Conservation (phyloP, 805 yeast genomes). For the Wickerhamia fluorescens region DNA sequence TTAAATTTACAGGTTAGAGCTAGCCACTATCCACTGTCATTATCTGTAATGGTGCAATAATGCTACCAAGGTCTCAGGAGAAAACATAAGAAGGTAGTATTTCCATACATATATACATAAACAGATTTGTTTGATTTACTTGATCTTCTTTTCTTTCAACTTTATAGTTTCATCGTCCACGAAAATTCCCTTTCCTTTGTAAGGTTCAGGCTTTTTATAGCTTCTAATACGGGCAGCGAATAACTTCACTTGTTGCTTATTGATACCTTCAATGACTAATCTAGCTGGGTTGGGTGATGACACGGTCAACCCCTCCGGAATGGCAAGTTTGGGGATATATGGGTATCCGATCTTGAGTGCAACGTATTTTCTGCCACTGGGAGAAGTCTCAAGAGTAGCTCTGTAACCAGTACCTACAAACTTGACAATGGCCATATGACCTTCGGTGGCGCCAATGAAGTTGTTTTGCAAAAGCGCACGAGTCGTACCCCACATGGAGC, state of each 20-base stretch:
- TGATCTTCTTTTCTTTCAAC: slow-evolving; percentile 88
- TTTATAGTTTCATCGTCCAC: slow-evolving; percentile 86
- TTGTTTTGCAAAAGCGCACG: slow-evolving; percentile 73
- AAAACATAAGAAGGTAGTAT: no score
- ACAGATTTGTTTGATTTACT: slow-evolving; percentile 36
- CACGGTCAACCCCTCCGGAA: slow-evolving; percentile 75
- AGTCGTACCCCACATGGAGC: slow-evolving; percentile 92
- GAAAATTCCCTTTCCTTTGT: slow-evolving; percentile 96
- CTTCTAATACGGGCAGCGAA: slow-evolving; percentile 86
- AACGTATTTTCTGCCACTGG: slow-evolving; percentile 46
- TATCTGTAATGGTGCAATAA: no score
- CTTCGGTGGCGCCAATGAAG: slow-evolving; percentile 85
- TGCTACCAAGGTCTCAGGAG: no score
- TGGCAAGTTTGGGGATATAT: slow-evolving; percentile 62
- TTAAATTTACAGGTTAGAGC: no score
- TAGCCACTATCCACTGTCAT: no score
- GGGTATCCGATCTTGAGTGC: slow-evolving; percentile 85
- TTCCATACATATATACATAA: neutral
- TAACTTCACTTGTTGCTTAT: slow-evolving; percentile 78
- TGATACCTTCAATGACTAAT: slow-evolving; percentile 75
- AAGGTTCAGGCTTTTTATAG: slow-evolving; percentile 94
- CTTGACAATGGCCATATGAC: slow-evolving; percentile 79
- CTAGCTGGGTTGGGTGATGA: slow-evolving; percentile 80
- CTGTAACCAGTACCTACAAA: slow-evolving; percentile 97
- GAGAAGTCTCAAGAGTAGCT: slow-evolving; percentile 61